Conservation (phyloP, 805 yeast species). For the Monosporozyma aerobia region DNA sequence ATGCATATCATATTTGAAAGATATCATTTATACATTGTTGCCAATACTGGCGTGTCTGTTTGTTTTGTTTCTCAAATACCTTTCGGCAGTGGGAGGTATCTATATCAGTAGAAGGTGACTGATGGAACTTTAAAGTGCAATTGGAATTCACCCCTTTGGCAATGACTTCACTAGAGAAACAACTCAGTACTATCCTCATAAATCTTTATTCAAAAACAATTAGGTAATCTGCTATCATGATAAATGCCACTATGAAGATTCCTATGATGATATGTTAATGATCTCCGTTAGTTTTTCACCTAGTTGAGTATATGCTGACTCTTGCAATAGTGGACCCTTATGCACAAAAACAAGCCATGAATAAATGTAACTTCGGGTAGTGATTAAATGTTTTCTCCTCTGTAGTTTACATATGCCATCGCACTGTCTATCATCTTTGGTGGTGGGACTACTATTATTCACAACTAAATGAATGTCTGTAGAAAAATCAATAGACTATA, state of each 20-base stretch:
- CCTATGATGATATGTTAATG: constrained; percentile 48
- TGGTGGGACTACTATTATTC: constrained; percentile 5
- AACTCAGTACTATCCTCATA: constrained; percentile 64
- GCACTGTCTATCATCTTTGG: constrained; percentile 43
- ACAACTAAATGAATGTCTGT: constrained; percentile 84
- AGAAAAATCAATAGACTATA: constrained; percentile 50
- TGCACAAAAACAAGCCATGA: constrained; percentile 64
- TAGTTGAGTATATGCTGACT: constrained; percentile 72
- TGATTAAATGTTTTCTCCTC: constrained; percentile 55
- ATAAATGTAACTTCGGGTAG: constrained; percentile 81
- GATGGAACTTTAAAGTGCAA: constrained; percentile 20
- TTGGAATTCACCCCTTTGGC: constrained; percentile 36
- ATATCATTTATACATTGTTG: constrained; percentile 51
- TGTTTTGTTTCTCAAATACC: constrained; percentile 40
- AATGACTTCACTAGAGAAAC: constrained; percentile 69
- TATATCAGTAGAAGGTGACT: constrained; percentile 56
- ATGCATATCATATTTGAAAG: constrained; percentile 13
- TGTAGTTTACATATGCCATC: constrained; percentile 56
- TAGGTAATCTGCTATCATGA: constrained; percentile 83
- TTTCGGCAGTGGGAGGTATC: constrained; percentile 39
- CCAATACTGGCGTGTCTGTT: constrained; percentile 56
- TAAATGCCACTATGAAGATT: constrained; percentile 68
- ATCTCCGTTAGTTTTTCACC: constrained; percentile 51
- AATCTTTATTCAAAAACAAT: constrained; percentile 51
- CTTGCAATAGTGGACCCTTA: constrained; percentile 74